phyloP scores from a whole-genome alignment of 2,329 filamentous ascomycete genomes.

The Fusarium hostae region DNA sequence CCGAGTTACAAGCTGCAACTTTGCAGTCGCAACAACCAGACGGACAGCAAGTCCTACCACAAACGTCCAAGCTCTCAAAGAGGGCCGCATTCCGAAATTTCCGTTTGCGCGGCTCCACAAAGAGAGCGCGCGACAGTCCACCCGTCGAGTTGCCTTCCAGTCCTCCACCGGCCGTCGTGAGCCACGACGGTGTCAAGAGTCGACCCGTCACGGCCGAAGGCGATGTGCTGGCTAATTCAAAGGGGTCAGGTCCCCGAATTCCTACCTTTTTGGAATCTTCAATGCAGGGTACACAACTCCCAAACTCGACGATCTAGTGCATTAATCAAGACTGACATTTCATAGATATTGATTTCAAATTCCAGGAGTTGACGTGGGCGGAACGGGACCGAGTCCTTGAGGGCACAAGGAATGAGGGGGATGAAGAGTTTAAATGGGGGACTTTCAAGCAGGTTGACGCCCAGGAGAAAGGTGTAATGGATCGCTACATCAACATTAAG shows the following conservation, averaged over 20 bases:
- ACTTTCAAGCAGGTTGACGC: conserved; percentile 50
- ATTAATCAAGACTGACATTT: conserved; percentile 13
- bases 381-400: conserved; percentile 61
- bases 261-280: conserved; percentile 55
- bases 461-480: conserved; percentile 59
- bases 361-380: conserved; percentile 64
- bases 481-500: conserved; percentile 90
- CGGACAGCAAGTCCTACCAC: conserved; percentile 24
- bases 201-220: conserved; percentile 37
- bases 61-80: conserved; percentile 45
- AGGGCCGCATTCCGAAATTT: conserved; percentile 58
- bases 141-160: conserved; percentile 47
- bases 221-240: conserved; percentile 29
- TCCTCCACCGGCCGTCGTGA: conserved; percentile 50
- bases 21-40: conserved; percentile 37
- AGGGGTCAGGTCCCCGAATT: conserved; percentile 41
- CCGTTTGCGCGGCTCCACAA: conserved; percentile 57
- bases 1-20: conserved; percentile 39
- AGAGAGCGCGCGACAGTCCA: conserved; percentile 59
- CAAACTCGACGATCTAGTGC: background rate
- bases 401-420: conserved; percentile 51
- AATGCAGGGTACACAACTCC: conserved; percentile 48
- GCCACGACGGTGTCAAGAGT: conserved; percentile 50
- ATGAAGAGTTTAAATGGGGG: conserved; percentile 50
- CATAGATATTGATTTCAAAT: conserved; percentile 62